These are phyloP conservation scores for Craspedostauros australis DNA, from an alignment of 108 stramenopile genomes.

Conservation along the genomic window DNA sequence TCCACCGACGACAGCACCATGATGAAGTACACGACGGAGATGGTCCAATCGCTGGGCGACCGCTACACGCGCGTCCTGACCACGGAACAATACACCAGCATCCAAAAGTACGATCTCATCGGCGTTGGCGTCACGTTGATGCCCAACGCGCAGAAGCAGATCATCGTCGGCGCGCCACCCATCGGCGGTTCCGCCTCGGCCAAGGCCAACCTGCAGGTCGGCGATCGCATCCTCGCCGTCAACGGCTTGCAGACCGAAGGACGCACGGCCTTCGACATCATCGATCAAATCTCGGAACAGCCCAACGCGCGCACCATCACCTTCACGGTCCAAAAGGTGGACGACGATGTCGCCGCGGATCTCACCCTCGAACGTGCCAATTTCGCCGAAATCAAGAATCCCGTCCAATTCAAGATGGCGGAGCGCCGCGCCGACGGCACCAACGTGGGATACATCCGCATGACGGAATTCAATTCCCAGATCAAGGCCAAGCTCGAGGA, in stretches of 20 bases:
- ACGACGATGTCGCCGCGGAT: conserved; percentile 4
- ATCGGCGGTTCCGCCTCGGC: conserved; percentile 60
- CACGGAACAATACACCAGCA: conserved; percentile 47
- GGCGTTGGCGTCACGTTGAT: conserved; percentile 84
- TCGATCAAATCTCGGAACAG: conserved; percentile 77
- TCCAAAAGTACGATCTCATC: conserved; percentile 84
- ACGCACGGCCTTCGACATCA: conserved; percentile 78
- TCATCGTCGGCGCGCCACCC: conserved; percentile 79
- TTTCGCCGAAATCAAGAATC: conserved; percentile 52
- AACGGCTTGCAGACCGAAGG: conserved; percentile 70
- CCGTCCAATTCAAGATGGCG: conserved; percentile 54
- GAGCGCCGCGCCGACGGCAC: conserved; percentile 72
- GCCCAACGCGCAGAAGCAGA: conserved; percentile 53
- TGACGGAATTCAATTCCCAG: conserved; percentile 85
- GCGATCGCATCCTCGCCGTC: conserved; percentile 70
- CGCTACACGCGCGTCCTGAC: conserved; percentile 74
- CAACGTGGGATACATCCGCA: conserved; percentile 81
- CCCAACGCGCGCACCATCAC: conserved; percentile 60
- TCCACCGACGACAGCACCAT: conserved; percentile 4
- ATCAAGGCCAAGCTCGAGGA: conserved; percentile 66
- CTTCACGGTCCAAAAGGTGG: conserved; percentile 42
- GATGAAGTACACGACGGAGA: conserved; percentile 60
- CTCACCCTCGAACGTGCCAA: conserved; percentile 55
- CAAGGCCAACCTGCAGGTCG: conserved; percentile 53
- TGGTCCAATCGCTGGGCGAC: conserved; percentile 68